Conservation (phyloP, 1,284 basidiomycete species). For the Ceratobasidium sp. region DNA sequence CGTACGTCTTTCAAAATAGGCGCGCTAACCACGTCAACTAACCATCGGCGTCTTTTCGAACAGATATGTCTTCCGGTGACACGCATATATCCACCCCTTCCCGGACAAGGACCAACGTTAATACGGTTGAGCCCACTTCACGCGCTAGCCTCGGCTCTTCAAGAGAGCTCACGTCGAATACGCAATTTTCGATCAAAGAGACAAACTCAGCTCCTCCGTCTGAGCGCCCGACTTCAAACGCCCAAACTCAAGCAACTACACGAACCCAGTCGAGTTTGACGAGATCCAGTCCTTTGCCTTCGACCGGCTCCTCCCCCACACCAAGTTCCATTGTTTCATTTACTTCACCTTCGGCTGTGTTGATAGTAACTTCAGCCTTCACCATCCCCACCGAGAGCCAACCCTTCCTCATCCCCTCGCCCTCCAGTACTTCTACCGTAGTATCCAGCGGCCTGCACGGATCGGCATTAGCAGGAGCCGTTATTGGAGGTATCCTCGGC, state of each 20-base stretch:
- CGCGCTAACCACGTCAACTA: too few species aligned
- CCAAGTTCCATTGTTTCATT: background rate
- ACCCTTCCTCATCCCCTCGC: background rate
- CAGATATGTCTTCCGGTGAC: too few species aligned
- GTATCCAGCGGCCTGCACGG: background rate
- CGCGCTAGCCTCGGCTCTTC: conserved; percentile 8
- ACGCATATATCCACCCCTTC: conserved; percentile 21
- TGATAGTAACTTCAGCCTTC: background rate
- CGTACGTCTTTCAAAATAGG: too few species aligned
- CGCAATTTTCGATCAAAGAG: background rate
- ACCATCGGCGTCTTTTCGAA: too few species aligned
- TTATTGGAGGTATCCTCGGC: conserved; percentile 18
- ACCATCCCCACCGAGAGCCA: background rate
- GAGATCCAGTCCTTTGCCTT: background rate
- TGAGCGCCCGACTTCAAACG: background rate
- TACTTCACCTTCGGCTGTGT: background rate
- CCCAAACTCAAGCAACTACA: background rate
- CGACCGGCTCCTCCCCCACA: background rate
- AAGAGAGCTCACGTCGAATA: background rate
- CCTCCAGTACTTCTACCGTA: background rate
- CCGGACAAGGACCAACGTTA: background rate
- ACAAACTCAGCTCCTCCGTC: background rate
- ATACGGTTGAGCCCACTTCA: background rate
- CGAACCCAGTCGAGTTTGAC: background rate
- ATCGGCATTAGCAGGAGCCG: conserved; percentile 1